phyloP scores from a whole-genome alignment of 1,284 basidiomycete genomes.

The Porogramme epimiltina region DNA sequence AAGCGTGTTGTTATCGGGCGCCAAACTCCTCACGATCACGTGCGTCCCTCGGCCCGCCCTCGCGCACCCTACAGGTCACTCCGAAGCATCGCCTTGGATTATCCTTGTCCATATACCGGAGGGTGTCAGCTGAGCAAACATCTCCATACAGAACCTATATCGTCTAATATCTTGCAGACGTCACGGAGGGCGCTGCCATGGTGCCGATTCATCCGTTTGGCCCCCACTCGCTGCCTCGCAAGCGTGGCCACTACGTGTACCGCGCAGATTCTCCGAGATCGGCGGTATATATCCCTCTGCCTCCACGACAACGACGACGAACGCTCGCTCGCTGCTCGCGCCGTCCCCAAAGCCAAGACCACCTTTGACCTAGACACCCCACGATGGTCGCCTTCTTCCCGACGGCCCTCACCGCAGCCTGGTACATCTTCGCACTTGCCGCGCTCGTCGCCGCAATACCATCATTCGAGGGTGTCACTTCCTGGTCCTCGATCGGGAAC shows the following conservation, averaged over 20 bases:
- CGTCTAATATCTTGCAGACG: conserved; percentile 10
- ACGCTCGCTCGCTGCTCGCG: background rate
- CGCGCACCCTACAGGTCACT: conserved; percentile 5
- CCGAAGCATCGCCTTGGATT: conserved; percentile 34
- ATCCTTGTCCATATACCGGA: conserved; percentile 20
- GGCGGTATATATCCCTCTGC: conserved; percentile 8
- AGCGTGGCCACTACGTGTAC: conserved; percentile 19
- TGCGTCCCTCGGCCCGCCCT: conserved; percentile 1
- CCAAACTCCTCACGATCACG: conserved; percentile 19
- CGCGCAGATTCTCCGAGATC: conserved; percentile 17
- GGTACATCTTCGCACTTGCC: background rate
- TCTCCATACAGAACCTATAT: background rate
- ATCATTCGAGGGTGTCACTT: conserved; percentile 46
- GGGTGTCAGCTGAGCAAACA: conserved; percentile 16
- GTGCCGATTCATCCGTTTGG: conserved; percentile 12
- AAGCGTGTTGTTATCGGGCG: conserved; percentile 28
- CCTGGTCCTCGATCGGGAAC: conserved; percentile 44
- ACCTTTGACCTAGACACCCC: too few relatives aligned
- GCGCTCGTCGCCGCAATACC: conserved; percentile 40
- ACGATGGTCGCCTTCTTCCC: too few relatives aligned
- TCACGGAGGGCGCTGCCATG: conserved; percentile 10
- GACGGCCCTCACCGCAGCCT: background rate
- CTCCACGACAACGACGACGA: background rate
- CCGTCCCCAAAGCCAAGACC: too few relatives aligned
- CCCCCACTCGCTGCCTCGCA: background rate